phyloP scores from a whole-genome alignment of 371 early-diverging fungal species.

The Choanephora cucurbitarum region DNA sequence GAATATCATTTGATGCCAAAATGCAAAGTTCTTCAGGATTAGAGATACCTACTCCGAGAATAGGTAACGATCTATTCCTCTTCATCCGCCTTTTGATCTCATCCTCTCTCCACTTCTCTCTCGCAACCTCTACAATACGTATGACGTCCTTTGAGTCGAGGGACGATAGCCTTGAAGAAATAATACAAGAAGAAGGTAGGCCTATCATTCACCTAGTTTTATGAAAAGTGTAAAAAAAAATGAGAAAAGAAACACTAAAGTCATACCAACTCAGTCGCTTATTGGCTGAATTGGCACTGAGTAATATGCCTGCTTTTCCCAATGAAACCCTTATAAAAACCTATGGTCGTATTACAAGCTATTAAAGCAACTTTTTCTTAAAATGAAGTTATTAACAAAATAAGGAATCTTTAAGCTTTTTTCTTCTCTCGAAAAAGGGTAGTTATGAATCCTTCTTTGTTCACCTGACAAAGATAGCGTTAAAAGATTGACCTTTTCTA shows the following conservation, averaged over 20 bases:
- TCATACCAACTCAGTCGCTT: too few species aligned
- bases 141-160: slow-evolving; percentile 34
- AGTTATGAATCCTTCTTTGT: too few species aligned
- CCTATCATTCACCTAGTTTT: slow-evolving; percentile 25
- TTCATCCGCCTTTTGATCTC: slow-evolving; percentile 20
- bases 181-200: slow-evolving; percentile 29
- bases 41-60: slow-evolving; percentile 39
- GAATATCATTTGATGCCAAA: slow-evolving; percentile 27
- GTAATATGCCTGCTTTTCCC: not conserved
- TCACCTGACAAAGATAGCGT: too few species aligned
- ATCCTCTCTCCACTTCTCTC: slow-evolving; percentile 15
- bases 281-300: not conserved
- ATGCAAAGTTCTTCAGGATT: slow-evolving; percentile 38
- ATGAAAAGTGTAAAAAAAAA: not conserved
- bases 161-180: slow-evolving; percentile 37
- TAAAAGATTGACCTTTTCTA: too few species aligned
- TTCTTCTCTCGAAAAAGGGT: too few species aligned
- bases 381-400: not conserved
- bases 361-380: not conserved
- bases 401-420: not conserved
- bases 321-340: not conserved
- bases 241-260: not conserved
- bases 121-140: slow-evolving; percentile 25
- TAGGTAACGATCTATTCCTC: slow-evolving; percentile 12
- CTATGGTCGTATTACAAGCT: not conserved